phyloP scores from a whole-genome alignment of 2,329 filamentous ascomycete genomes.

The Aspergillus latus region DNA sequence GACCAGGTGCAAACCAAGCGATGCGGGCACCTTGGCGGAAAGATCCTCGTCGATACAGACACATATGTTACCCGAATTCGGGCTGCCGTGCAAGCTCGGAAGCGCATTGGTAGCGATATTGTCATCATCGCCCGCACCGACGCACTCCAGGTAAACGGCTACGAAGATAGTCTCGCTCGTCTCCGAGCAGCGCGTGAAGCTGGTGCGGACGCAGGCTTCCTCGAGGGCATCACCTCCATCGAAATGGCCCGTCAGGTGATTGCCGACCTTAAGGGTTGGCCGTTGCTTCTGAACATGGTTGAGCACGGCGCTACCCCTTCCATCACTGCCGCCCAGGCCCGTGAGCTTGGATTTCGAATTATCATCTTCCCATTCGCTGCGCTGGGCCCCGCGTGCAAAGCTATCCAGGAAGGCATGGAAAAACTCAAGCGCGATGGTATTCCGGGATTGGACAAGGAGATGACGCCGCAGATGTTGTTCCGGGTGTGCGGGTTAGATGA shows the following conservation, averaged over 20 bases:
- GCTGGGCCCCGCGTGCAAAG: conserved; percentile 38
- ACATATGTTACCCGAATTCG: conserved; percentile 40
- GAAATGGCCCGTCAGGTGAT: conserved; percentile 39
- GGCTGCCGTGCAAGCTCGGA: conserved; percentile 37
- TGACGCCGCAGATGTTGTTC: conserved; percentile 43
- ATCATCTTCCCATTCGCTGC: conserved; percentile 46
- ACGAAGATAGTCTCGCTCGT: conserved; percentile 41
- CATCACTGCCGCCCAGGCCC: conserved; percentile 9
- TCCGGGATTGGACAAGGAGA: conserved; percentile 29
- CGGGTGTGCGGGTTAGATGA: conserved; percentile 46
- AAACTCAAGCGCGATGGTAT: conserved; percentile 39
- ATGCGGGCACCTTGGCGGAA: conserved; percentile 43
- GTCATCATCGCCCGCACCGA: conserved; percentile 48
- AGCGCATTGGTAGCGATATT: conserved; percentile 42
- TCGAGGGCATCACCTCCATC: conserved; percentile 42
- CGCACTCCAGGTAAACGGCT: conserved; percentile 37
- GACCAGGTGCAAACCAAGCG: conserved; percentile 53
- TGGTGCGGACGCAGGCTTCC: conserved; percentile 45
- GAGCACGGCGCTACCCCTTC: conserved; percentile 44
- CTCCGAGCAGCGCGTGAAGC: conserved; percentile 41
- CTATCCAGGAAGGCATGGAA: conserved; percentile 39
- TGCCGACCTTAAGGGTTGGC: conserved; percentile 39
- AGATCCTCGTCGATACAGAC: conserved; percentile 38
- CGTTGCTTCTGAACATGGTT: conserved; percentile 47
- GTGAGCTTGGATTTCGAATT: conserved; percentile 42